phyloP scores from a whole-genome alignment of 495 filamentous ascomycete species.

The Sordaria brevicollis region DNA sequence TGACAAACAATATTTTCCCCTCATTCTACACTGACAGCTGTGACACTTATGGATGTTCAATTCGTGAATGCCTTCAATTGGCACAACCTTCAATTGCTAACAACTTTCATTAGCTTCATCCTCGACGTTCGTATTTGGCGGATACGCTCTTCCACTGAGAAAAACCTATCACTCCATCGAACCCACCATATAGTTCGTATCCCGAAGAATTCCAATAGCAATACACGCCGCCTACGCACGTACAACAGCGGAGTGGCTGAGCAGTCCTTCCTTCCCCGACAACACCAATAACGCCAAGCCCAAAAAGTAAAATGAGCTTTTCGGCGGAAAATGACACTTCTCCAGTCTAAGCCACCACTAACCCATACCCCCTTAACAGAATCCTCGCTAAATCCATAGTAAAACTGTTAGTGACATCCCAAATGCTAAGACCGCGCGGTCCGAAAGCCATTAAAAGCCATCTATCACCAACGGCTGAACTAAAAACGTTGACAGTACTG shows the following conservation, averaged over 20 bases:
- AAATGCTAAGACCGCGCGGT: too few species aligned
- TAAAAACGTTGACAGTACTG: too few species aligned
- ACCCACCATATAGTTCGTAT: neutral
- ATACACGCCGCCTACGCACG: neutral
- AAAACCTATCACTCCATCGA: neutral
- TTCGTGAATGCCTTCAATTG: neutral
- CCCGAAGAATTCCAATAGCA: neutral
- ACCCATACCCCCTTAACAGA: too few species aligned
- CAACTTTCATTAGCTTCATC: neutral
- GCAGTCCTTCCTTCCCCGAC: neutral
- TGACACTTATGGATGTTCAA: neutral
- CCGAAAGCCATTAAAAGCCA: too few species aligned
- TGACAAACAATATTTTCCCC: neutral
- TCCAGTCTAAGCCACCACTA: neutral
- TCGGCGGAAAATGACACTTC: neutral
- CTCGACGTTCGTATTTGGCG: neutral
- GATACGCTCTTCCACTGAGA: neutral
- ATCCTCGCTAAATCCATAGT: too few species aligned
- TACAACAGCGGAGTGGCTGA: neutral
- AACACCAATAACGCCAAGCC: neutral
- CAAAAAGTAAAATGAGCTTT: neutral
- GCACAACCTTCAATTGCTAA: neutral
- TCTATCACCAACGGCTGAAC: too few species aligned
- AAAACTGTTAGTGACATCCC: too few species aligned
- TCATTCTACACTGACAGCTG: neutral